A percentile compares a stretch with the other conserved stretches of the same genome.
Evolutionary conservation across 176 grass and related monocot genomes (phyloP).

Genomic region (Aegilops bicornis): DNA sequence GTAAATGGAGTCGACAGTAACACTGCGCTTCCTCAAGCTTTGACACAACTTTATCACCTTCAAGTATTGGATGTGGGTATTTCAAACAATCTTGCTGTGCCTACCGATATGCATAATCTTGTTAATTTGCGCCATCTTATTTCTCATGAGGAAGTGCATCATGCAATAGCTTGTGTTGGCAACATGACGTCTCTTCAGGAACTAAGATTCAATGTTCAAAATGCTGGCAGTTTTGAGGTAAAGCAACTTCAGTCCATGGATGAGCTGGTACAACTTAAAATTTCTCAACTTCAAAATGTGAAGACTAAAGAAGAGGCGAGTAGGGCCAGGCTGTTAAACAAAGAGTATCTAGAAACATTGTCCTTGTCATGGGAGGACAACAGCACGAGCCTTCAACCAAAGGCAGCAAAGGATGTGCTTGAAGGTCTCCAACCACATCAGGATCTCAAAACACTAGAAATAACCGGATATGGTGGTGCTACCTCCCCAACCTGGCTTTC

Average conservation of each 20-base stretch:
- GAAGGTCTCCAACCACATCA: conserved; percentile 35
- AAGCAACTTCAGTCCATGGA: neutral
- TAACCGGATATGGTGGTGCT: conserved; percentile 11
- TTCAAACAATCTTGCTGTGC: neutral
- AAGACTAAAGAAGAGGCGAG: conserved; percentile 11
- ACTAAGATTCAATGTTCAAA: conserved; percentile 34
- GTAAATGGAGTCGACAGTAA: neutral
- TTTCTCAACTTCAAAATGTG: conserved; percentile 13
- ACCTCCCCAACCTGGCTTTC: neutral
- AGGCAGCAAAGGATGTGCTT: conserved; percentile 1
- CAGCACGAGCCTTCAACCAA: no score
- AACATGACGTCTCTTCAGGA: conserved; percentile 29
- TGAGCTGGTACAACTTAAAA: conserved; percentile 22
- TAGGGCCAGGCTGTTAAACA: neutral
- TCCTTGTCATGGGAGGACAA: conserved; percentile 20
- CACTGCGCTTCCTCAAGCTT: neutral
- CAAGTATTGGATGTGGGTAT: conserved; percentile 23
- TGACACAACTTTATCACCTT: conserved; percentile 37
- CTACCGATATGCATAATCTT: conserved; percentile 34
- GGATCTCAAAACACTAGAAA: neutral
- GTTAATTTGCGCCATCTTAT: conserved; percentile 42
- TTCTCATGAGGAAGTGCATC: neutral
- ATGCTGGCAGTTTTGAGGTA: neutral
- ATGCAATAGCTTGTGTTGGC: neutral
- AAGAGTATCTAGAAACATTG: neutral